Conservation (phyloP, 495 filamentous ascomycete genomes). For the Penicillium silybi region DNA sequence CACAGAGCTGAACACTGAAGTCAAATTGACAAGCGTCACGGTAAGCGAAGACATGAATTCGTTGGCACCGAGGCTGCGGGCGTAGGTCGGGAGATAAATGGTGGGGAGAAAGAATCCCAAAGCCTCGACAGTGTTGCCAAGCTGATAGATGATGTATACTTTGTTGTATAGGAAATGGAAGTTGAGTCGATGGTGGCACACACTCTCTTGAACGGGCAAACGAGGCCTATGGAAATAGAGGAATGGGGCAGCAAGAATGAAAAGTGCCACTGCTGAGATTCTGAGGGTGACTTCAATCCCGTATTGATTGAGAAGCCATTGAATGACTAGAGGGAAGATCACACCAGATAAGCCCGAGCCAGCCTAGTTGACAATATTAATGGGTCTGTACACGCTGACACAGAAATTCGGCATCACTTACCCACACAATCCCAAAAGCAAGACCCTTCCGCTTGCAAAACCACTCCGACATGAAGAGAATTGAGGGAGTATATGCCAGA, state of each 20-base stretch:
- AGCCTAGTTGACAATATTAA: slow-evolving; percentile 16
- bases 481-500: slow-evolving; percentile 42
- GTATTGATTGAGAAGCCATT: slow-evolving; percentile 43
- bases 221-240: slow-evolving; percentile 53
- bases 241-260: slow-evolving; percentile 48
- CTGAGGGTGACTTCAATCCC: slow-evolving; percentile 49
- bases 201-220: slow-evolving; percentile 25
- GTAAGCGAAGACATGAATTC: slow-evolving; percentile 37
- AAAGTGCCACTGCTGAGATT: slow-evolving; percentile 42
- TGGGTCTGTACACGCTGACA: neutral
- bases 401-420: neutral
- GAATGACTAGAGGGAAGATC: slow-evolving; percentile 44
- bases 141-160: slow-evolving; percentile 47
- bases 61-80: slow-evolving; percentile 32
- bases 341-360: slow-evolving; percentile 38
- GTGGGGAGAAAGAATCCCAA: slow-evolving; percentile 44
- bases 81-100: slow-evolving; percentile 36
- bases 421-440: slow-evolving; percentile 47
- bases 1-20: slow-evolving; percentile 50
- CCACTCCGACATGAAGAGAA: slow-evolving; percentile 51
- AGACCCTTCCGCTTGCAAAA: slow-evolving; percentile 44
- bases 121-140: slow-evolving; percentile 50
- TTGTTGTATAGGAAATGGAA: slow-evolving; percentile 39
- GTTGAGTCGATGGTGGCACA: slow-evolving; percentile 24
- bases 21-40: slow-evolving; percentile 48